Conservation (phyloP, 148 eudicot species). For the Persicaria maculosa region DNA sequence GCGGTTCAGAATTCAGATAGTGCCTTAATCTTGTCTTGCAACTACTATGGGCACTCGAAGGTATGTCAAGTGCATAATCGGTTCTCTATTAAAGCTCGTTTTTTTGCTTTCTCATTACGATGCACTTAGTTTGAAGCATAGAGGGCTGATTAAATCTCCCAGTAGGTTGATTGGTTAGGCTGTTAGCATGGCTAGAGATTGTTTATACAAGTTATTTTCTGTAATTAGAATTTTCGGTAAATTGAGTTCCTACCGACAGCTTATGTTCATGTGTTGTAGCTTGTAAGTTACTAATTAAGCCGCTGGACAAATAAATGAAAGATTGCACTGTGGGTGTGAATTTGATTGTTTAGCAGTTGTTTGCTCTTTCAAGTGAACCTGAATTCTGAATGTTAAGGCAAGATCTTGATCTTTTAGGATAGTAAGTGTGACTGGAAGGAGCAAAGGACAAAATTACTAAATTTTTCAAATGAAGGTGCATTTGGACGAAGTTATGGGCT, state of each 20-base stretch:
- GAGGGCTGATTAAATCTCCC: not conserved
- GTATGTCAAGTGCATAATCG: slow-evolving; percentile 15
- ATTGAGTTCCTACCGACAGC: not conserved
- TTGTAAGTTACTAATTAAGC: not conserved
- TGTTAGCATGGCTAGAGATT: not conserved
- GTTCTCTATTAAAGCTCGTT: not conserved
- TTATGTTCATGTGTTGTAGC: not conserved
- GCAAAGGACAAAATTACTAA: not conserved
- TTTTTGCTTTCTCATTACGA: not conserved
- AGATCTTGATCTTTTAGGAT: not conserved
- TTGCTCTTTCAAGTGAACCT: not conserved
- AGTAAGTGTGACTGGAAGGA: not conserved
- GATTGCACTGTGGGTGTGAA: not conserved
- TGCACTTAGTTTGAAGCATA: not conserved
- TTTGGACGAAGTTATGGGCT: not conserved
- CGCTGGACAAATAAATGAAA: not conserved
- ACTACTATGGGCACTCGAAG: slow-evolving; percentile 50
- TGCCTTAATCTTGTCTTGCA: slow-evolving; percentile 1
- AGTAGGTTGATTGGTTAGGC: not conserved
- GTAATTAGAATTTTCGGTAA: not conserved
- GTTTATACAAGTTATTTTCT: not conserved
- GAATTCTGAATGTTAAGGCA: slow-evolving; percentile 1
- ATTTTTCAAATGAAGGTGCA: not conserved
- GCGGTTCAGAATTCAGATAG: not conserved
- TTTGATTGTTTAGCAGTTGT: not conserved